Evolutionary conservation across 1,139 yeast species (phyloP), one percentile per base, ranked within the genome.

Genomic region (Wickerhamiella infanticola): DNA sequence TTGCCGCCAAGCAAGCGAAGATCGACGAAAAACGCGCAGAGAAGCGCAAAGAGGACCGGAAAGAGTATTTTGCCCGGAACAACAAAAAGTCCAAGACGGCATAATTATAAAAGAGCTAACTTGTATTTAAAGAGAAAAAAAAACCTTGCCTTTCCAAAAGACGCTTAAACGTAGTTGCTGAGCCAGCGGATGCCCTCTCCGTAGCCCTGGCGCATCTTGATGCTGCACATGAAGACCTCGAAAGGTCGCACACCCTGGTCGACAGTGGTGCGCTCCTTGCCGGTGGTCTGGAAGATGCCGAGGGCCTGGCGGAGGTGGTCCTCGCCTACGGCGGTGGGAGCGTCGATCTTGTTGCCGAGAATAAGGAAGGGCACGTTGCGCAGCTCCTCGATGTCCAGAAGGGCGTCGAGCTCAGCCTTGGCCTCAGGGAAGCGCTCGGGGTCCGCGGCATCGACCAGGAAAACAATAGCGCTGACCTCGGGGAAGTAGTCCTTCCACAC

Each of bases 401-500:
- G 73, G 36, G 94, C 88, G 61, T 90, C 97, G 62, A 90, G 75
- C 69, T 90, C 98, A 39, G 88, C 86, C 68, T 84, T 82, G 49
- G 95, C 81, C 70, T 90, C 99, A 53, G 84, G 83, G 58, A 90
- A 83, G 66, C 99, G 81, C 62, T 81, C 95, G 42, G 94, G 80
- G 63, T 90, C 98, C 50, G 97, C 97, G 48, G 95, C 94, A 63
- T 90, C 99, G 39, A 90, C 97, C 52, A 93, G 73, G 67, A 84
- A 93, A 29, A 90, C 97, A 58, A 90, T 90, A 46, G 97, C 98
- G 65, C 86, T 83, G 47, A 90, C 98, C 67, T 90, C 98, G 47
- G 98, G 99, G 79, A 93, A 90, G 66, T 90, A 90, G 65, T 90
- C 97, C 65, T 86, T 88, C 99, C 99, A 90, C 62, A 90, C 78